Base-by-base conservation (phyloP, 108 stramenopile genomes). In the Stephanodiscus triporus region DNA sequence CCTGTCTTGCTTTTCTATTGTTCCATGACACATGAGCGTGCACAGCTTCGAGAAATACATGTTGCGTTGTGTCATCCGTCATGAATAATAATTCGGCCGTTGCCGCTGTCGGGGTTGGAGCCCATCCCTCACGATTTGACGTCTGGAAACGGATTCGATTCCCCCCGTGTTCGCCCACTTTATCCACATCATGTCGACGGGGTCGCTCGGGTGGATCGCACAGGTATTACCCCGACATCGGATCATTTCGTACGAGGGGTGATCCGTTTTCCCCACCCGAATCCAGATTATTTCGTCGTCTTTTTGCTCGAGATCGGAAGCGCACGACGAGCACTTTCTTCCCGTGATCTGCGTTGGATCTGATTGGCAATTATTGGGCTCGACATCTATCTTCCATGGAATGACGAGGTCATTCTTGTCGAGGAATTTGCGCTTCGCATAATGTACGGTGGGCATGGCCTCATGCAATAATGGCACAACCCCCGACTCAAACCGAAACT, bases 371-470 rank as follows among this genome's bases (percentile, higher is more conserved):
- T 2, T 30, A 29, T 57, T 32, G 2, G 7, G 30, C 9, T 57
- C 40, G 9, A 30, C 16, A 29, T 17, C 30, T 57, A 17, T 17
- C 10, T 13, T 57, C 29, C 27, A 29, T 57, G 16, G 27, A 57
- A 57, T 26, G 29, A 7, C 30, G 29, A 29, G 56, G 16, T 57
- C 27, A 26, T 57, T 26, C 9, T 40, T 9, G 8, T 26, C 27
- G 56, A 57, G 24, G 5, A 57, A 57, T 57, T 57, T 32, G 16
- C 56, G 24, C 56, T 57, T 30, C 27, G 16, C 27, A 3, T 29
- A 29, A 57, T 57, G 56, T 30, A 57, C 29, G 32, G 56, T 57
- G 16, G 56, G 56, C 56, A 57, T 57, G 40, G 40, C 40, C 9
- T 40, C 40, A 9, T 40, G 40, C 11, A 40, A 40, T 9, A 40